Base-by-base conservation (phyloP, 208 protist genomes). In the Novymonas esmeraldas region DNA sequence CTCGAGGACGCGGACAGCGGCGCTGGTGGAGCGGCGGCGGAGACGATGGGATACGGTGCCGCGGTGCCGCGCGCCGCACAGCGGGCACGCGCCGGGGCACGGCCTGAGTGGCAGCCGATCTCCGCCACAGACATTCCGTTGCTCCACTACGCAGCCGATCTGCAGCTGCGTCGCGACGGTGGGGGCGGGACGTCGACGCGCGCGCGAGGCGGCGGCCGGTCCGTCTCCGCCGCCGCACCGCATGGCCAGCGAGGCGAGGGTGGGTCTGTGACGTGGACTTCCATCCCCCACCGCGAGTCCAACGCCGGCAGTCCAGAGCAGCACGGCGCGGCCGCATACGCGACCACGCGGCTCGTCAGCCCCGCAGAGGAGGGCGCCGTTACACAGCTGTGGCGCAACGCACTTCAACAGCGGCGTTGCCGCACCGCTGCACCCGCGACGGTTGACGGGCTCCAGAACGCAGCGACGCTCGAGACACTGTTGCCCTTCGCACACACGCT, bases 21-120 rank as follows among this genome's bases (percentile, higher is more conserved):
- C 52, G 49, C 33, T 0, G 58, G 34, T 24, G 16, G 36, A 34
- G 6, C 18, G 14, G 18, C n/a, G n/a, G 45, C 10, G 48, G 48
- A 2, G 48, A 18, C 10, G 48, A 28, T 13, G 42, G 42, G 20
- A 4, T 13, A 36, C 29, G 26, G 1, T 4, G 38, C 14, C 60
- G 34, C 39, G 18, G 9, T 49, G 36, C 18, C 22, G 13, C 11
- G 18, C 48, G 9, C 66, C 24, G 9, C 45, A 56, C 50, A 46
- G 59, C 65, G 50, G 7, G 24, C 39, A 6, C 34, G 38, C 26
- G 55, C 20, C n/a, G 31, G 48, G 46, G 38, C n/a, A 13, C 76
- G 72, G 20, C 78, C 85, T 13, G 63, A 65, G n/a, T 92, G 85
- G 85, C 81, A 89, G 62, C 54, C 58, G 44, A 70, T 92, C 60